phyloP scores from a whole-genome alignment of 352 stramenopile genomes.

The Globisporangium ultimum region DNA sequence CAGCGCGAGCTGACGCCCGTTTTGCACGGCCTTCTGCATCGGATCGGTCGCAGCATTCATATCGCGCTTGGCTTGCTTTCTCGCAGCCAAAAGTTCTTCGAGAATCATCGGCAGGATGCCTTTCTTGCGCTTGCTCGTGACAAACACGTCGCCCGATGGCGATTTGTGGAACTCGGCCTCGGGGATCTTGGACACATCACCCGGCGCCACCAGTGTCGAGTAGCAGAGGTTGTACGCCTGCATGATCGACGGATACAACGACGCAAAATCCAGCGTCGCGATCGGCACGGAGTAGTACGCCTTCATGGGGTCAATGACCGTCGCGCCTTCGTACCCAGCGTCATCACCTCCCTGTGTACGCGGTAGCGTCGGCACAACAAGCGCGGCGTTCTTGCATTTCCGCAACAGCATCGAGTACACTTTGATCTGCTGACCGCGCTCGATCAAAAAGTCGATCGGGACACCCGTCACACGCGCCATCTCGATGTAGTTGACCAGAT shows the following conservation, averaged over 20 bases:
- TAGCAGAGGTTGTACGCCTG: conserved; percentile 99
- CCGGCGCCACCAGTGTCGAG: conserved; percentile 94
- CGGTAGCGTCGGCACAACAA: conserved; percentile 96
- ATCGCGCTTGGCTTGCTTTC: conserved; percentile 98
- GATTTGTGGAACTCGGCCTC: conserved; percentile 89
- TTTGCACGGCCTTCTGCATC: conserved; percentile 99
- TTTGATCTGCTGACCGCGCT: conserved; percentile 98
- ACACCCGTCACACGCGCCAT: conserved; percentile 99
- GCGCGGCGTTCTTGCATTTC: conserved; percentile 92
- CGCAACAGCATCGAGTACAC: conserved; percentile 99
- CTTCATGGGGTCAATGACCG: conserved; percentile 99
- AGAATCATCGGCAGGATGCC: conserved; percentile 99
- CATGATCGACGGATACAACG: conserved; percentile 99
- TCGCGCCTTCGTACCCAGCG: conserved; percentile 96
- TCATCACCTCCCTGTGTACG: conserved; percentile 85
- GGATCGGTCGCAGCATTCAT: conserved; percentile 99
- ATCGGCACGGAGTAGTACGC: conserved; percentile 99
- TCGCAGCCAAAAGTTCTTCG: conserved; percentile 95
- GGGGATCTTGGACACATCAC: conserved; percentile 60
- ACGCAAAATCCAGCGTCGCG: conserved; percentile 99
- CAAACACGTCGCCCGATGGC: conserved; percentile 96
- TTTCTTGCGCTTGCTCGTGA: conserved; percentile 94
- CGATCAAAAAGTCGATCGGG: conserved; percentile 97
- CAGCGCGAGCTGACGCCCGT: conserved; percentile 95
- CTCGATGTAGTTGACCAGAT: conserved; percentile 99